These are phyloP conservation scores for Coemansia sp. DNA, from an alignment of 192 early-diverging fungal genomes.

Conservation along the genomic window DNA sequence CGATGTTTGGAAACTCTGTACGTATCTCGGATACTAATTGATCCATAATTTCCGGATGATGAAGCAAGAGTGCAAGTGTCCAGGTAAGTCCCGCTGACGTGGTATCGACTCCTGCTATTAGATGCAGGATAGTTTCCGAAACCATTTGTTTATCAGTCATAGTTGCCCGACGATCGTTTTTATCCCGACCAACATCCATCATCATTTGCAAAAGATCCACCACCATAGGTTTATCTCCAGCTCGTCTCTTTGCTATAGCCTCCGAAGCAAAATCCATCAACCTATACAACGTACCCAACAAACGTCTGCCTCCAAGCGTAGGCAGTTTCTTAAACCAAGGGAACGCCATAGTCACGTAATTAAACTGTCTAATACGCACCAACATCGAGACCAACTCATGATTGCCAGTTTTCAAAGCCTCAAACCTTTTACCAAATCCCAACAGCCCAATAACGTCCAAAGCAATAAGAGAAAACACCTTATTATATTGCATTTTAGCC, in stretches of 20 bases:
- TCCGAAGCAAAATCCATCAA: slow-evolving; percentile 20
- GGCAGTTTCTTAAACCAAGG: slow-evolving; percentile 44
- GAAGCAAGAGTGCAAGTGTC: slow-evolving; percentile 43
- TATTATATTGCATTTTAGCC: slow-evolving; percentile 25
- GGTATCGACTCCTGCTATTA: slow-evolving; percentile 54
- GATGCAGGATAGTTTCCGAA: slow-evolving; percentile 43
- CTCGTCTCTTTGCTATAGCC: slow-evolving; percentile 20
- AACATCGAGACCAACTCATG: slow-evolving; percentile 33
- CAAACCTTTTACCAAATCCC: slow-evolving; percentile 37
- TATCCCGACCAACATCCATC: slow-evolving; percentile 19
- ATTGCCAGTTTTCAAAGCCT: slow-evolving; percentile 14
- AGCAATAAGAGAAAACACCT: slow-evolving; percentile 32
- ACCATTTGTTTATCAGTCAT: slow-evolving; percentile 44
- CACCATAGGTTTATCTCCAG: background rate
- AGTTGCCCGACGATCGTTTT: background rate
- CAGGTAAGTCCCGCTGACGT: slow-evolving; percentile 49
- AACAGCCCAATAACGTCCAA: slow-evolving; percentile 43
- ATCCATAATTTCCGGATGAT: slow-evolving; percentile 34
- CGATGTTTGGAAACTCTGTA: slow-evolving; percentile 13
- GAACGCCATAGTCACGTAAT: slow-evolving; percentile 37
- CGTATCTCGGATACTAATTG: slow-evolving; percentile 36
- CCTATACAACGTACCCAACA: slow-evolving; percentile 10
- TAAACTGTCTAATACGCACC: slow-evolving; percentile 26
- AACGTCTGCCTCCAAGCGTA: slow-evolving; percentile 3
- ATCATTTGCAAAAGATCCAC: slow-evolving; percentile 42